Base-by-base conservation (phyloP, 2,329 filamentous ascomycete species). In the Aspergillus calidoustus region DNA sequence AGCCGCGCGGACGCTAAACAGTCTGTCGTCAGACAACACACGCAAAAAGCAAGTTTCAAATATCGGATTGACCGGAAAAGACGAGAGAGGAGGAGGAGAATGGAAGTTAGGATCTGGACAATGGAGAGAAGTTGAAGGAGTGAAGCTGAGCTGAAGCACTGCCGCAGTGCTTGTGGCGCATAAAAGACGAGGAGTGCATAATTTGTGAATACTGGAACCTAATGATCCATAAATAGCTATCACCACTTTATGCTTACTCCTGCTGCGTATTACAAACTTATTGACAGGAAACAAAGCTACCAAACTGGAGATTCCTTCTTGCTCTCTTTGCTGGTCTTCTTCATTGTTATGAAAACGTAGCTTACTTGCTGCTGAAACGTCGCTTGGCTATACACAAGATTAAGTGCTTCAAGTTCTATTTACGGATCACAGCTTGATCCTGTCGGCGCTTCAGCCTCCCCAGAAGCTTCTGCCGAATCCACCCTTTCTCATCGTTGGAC, bases 1-100 rank as follows among this genome's bases (percentile, higher is more conserved):
- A 61, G 66, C 66, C 66, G 65, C 63, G 63, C 62, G 65, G 66
- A 67, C 64, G 49, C 64, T 66, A 63, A 65, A 41, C 34, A 41
- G 46, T 34, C 55, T 34, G 47, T 46, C 17, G 55, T 57, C 54
- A 28, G 48, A 57, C 55, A 19, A 57, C 50, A 57, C 55, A 46
- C 31, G 34, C 47, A 50, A 50, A 57, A 53, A 49, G 56, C 54
- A 57, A 57, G 34, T 50, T 48, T 51, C 43, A 48, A 56, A 55
- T 28, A 22, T 34, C 47, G 55, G 48, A n/a, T 31, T 13, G 38
- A 9, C 55, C 34, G 54, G 53, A 49, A 49, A 17, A 54, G 41
- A 23, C 28, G 19, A 6, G 25, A 54, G 41, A 23, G 28, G 19
- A 7, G 50, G 46, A 22, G 3, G 3, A 8, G 38, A 17, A 31